These are phyloP conservation scores for Flaveria sonorensis DNA, from an alignment of 129 eudicot genomes.

Conservation along the genomic window DNA sequence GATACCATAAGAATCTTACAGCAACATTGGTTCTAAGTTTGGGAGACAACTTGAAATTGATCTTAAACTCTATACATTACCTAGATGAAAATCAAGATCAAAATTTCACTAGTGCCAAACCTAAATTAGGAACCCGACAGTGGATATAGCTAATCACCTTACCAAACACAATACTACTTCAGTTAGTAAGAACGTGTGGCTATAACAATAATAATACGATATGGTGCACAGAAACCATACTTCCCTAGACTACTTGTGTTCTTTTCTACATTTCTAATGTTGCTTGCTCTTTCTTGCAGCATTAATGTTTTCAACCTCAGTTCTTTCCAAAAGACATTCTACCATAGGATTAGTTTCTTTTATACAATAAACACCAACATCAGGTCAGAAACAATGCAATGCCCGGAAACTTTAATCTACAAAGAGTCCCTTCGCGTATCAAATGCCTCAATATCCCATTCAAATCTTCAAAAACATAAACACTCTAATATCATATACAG, in stretches of 20 bases:
- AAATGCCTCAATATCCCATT: slow-evolving; percentile 2
- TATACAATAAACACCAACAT: neutral
- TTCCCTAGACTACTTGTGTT: neutral
- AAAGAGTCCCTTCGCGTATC: neutral
- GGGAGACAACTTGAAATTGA: neutral
- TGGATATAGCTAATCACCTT: neutral
- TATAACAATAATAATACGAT: neutral
- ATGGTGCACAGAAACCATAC: slow-evolving; percentile 1
- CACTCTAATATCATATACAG: neutral
- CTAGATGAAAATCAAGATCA: neutral
- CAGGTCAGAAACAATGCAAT: neutral
- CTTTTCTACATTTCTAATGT: neutral
- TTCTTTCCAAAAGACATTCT: neutral
- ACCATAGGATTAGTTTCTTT: neutral
- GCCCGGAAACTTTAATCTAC: neutral
- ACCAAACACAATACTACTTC: neutral
- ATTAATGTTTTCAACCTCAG: slow-evolving; percentile 1
- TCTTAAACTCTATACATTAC: neutral
- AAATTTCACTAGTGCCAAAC: neutral
- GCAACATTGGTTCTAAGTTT: neutral
- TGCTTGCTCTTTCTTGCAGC: slow-evolving; percentile 2
- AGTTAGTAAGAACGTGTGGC: neutral
- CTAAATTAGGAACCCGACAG: neutral
- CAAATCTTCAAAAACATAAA: neutral
- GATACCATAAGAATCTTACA: neutral